Evolutionary conservation across 495 filamentous ascomycete species (phyloP).

Genomic region (Penicillium lividum): DNA sequence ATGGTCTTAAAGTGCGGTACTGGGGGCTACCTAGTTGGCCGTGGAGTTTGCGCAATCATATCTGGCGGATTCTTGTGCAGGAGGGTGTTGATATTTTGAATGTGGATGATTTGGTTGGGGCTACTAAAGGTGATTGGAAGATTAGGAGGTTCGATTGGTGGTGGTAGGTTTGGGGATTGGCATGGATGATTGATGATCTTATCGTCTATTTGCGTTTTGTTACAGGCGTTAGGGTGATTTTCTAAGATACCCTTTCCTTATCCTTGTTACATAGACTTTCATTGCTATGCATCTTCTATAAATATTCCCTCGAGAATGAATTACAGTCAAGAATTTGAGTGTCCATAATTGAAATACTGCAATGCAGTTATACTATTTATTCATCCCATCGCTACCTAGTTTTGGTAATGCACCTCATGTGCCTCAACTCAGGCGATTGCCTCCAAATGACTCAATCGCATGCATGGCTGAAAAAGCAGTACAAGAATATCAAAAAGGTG

Average conservation of each 20-base stretch:
- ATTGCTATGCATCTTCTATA: background rate
- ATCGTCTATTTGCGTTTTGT: background rate
- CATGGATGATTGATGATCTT: conserved; percentile 6
- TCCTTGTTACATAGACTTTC: background rate
- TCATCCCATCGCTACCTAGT: background rate
- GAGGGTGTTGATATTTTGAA: conserved; percentile 79
- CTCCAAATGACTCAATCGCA: conserved; percentile 14
- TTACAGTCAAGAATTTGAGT: background rate
- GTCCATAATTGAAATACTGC: background rate
- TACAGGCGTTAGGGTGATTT: conserved; percentile 5
- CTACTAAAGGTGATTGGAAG: conserved; percentile 48
- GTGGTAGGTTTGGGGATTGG: conserved; percentile 8
- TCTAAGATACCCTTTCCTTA: conserved; percentile 13
- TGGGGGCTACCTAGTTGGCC: conserved; percentile 83
- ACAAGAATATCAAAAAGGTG: conserved; percentile 9
- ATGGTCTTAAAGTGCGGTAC: conserved; percentile 73
- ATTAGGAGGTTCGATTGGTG: conserved; percentile 44
- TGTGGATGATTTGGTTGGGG: conserved; percentile 70
- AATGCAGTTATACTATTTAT: background rate
- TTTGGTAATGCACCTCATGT: conserved; percentile 2
- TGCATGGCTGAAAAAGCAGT: conserved; percentile 18
- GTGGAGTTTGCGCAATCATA: conserved; percentile 64
- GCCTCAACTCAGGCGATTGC: conserved; percentile 1
- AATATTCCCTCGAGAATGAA: background rate
- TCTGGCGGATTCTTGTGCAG: conserved; percentile 71